Evolutionary conservation across 2,329 filamentous ascomycete species (phyloP).

Genomic region (Xylariaceae sp.): DNA sequence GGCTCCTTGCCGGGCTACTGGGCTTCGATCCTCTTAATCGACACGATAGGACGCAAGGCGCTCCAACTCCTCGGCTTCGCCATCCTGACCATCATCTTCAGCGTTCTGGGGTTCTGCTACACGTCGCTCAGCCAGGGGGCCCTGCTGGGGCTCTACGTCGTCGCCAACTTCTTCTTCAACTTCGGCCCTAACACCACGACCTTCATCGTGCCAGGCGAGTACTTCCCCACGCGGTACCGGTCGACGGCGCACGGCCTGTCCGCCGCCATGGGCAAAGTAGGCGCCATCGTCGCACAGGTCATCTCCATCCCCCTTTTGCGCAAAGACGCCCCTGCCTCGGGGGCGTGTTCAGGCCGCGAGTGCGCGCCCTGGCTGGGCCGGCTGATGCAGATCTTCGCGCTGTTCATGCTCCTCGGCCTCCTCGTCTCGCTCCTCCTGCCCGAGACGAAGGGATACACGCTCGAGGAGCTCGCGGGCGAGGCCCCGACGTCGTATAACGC

Average conservation of each 20-base stretch:
- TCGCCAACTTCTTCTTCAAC: slow-evolving; percentile 63
- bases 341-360: slow-evolving; percentile 41
- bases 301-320: slow-evolving; percentile 59
- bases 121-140: slow-evolving; percentile 41
- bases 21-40: slow-evolving; percentile 67
- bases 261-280: slow-evolving; percentile 62
- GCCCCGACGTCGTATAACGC: slow-evolving; percentile 53
- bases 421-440: slow-evolving; percentile 67
- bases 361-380: slow-evolving; percentile 61
- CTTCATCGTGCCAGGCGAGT: slow-evolving; percentile 60
- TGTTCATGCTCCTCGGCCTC: slow-evolving; percentile 73
- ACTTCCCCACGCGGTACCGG: slow-evolving; percentile 59
- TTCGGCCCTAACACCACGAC: slow-evolving; percentile 62
- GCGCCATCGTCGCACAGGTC: slow-evolving; percentile 61
- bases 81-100: slow-evolving; percentile 56
- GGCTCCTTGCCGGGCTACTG: slow-evolving; percentile 77
- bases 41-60: slow-evolving; percentile 70
- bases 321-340: slow-evolving; percentile 48
- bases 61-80: slow-evolving; percentile 63
- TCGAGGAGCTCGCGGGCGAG: slow-evolving; percentile 67
- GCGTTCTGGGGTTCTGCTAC: slow-evolving; percentile 57
- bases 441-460: slow-evolving; percentile 68
- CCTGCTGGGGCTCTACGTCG: slow-evolving; percentile 56
- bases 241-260: slow-evolving; percentile 60
- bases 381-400: slow-evolving; percentile 70